A percentile compares a stretch with the other conserved stretches of the same genome.
Conservation (phyloP, 768 basidiomycete genomes). For the Leccinum disarticulatum region DNA sequence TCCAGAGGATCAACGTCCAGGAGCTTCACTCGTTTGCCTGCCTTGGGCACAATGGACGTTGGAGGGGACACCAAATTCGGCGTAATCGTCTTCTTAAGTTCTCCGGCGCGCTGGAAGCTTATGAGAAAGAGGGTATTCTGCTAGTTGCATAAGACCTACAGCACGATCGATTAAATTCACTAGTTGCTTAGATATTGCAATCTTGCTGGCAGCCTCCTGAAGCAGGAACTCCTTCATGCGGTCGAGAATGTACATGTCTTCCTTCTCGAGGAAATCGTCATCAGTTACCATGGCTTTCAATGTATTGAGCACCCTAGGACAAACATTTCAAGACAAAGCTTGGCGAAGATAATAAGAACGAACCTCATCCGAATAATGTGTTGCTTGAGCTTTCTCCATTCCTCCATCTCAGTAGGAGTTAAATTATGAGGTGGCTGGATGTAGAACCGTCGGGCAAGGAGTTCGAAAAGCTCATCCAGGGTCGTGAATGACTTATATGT, state of each 20-base stretch:
- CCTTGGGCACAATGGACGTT: constrained; percentile 70
- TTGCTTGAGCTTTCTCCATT: constrained; percentile 87
- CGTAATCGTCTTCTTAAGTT: constrained; percentile 54
- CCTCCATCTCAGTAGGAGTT: constrained; percentile 56
- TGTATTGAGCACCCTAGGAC: constrained; percentile 73
- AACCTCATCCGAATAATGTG: constrained; percentile 86
- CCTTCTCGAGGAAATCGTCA: constrained; percentile 80
- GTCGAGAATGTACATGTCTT: constrained; percentile 79
- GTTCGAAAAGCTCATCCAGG: constrained; percentile 76
- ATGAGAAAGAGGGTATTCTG: constrained; percentile 14
- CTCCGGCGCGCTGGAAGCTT: constrained; percentile 48
- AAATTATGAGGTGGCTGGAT: constrained; percentile 74
- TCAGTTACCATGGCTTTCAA: constrained; percentile 88
- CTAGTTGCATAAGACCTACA: constrained; percentile 46
- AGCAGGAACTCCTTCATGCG: constrained; percentile 80
- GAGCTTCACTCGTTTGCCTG: constrained; percentile 72
- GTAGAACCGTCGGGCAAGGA: constrained; percentile 77
- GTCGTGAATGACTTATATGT: constrained; percentile 95
- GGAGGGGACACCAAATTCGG: constrained; percentile 65
- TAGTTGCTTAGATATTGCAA: constrained; percentile 75
- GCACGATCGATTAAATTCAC: constrained; percentile 73
- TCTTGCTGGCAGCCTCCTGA: constrained; percentile 59
- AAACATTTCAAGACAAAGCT: constrained; percentile 3
- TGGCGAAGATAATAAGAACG: constrained; percentile 24
- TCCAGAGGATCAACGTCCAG: constrained; percentile 87